phyloP scores from a whole-genome alignment of 495 filamentous ascomycete genomes.

The Poronia punctata region DNA sequence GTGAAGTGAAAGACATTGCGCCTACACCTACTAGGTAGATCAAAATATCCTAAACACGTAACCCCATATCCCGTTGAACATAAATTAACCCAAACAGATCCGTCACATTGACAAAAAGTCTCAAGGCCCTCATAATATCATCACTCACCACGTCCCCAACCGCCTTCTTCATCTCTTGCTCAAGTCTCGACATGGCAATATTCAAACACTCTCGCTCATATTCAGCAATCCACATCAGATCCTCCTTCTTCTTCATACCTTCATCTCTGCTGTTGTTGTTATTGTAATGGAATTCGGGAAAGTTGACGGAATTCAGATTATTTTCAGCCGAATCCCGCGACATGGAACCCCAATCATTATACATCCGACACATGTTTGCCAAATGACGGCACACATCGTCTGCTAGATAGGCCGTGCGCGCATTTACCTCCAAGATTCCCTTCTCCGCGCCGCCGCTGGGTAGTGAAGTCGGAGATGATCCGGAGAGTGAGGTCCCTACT shows the following conservation, averaged over 20 bases:
- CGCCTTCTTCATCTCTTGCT: too few relatives aligned
- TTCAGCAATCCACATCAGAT: constrained; percentile 21
- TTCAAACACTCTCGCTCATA: constrained; percentile 25
- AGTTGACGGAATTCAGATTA: constrained; percentile 37
- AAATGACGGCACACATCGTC: constrained; percentile 26
- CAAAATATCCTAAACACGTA: too few relatives aligned
- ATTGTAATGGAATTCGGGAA: constrained; percentile 23
- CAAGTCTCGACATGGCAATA: constrained; percentile 12
- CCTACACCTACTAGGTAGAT: too few relatives aligned
- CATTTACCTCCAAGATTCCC: too few relatives aligned
- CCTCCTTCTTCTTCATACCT: constrained; percentile 3
- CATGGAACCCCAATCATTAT: constrained; percentile 35
- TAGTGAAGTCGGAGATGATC: too few relatives aligned
- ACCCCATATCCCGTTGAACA: constrained; percentile 25
- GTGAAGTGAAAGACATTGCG: too few relatives aligned
- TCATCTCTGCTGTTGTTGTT: constrained; percentile 2
- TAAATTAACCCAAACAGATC: constrained; percentile 33
- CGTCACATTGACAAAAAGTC: constrained; percentile 28
- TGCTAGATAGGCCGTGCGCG: constrained; percentile 29
- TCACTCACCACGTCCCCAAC: not conserved
- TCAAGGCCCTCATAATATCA: not conserved
- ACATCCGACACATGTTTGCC: constrained; percentile 30
- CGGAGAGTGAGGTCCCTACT: too few relatives aligned
- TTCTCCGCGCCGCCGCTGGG: too few relatives aligned
- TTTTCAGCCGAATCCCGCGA: constrained; percentile 25